Evolutionary conservation across 225 moss, liverwort and hornwort genomes (phyloP), one percentile per base, ranked within the genome.

Genomic region (Climacium dendroides): DNA sequence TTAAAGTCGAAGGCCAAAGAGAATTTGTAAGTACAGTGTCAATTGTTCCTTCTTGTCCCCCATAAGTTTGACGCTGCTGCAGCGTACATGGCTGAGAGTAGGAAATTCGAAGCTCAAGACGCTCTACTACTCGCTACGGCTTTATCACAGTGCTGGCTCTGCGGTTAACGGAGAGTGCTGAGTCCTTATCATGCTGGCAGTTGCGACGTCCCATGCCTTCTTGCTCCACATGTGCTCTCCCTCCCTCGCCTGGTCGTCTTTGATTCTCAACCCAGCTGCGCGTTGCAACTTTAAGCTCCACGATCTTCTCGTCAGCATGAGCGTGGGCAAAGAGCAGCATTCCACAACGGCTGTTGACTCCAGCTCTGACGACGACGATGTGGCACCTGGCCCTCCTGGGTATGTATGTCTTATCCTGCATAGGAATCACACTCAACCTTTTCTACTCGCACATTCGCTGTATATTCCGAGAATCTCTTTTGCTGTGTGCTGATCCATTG

Each of bases 251-350:
- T 91, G 86, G 87, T 81, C 88, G 59, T 39, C 87, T 67, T 85
- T 74, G 45, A 84, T 86, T 74, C 74, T 89, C 75, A 74, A 74
- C 80, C 41, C 91, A 57, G 76, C 71, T 71, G 79, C 85, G 64
- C 89, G 91, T 87, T 92, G 90, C 83, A 79, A 83, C 76, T 34
- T 85, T 22, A 92, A 87, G 73, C 52, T 92, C 74, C 87, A 89
- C 91, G 92, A 92, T 18, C 65, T 92, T 85, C 86, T 91, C 20
- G 86, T 85, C 91, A 92, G 77, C 73, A 92, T 92, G 92, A 91
- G 89, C 87, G 77, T 89, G 83, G 87, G 91, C 41, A 92, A 91
- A 59, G 91, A 91, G 71, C 87, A 80, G 55, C 76, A 86, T 55
- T 76, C 77, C 7, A 55, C 83, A 77, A 13, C 84, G 58, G 60